Conservation (phyloP, 768 basidiomycete species). For the Naematelia aurantialba region DNA sequence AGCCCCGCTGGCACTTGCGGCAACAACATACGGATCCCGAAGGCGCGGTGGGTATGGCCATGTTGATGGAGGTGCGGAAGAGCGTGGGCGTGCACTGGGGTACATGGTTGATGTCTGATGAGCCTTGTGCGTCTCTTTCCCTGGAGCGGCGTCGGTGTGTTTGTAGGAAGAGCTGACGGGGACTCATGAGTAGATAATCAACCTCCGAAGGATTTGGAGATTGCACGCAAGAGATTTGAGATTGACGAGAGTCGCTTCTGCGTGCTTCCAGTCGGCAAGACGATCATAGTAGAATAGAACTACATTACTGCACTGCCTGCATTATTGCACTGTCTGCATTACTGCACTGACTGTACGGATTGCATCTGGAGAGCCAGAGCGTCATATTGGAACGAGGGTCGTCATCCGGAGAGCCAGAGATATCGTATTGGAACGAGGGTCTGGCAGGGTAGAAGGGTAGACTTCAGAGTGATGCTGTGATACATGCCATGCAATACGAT, state of each 20-base stretch:
- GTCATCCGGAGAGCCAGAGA: too few relatives aligned
- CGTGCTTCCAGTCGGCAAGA: conserved; percentile 35
- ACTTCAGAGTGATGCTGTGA: too few relatives aligned
- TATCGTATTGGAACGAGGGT: too few relatives aligned
- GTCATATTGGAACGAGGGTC: too few relatives aligned
- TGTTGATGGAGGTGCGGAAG: conserved; percentile 35
- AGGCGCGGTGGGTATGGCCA: conserved; percentile 44
- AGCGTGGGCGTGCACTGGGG: conserved; percentile 49
- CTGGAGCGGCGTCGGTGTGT: neutral
- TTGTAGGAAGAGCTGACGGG: conserved; percentile 3
- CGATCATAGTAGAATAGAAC: conserved; percentile 28
- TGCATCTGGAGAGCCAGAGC: too few relatives aligned
- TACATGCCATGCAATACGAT: neutral
- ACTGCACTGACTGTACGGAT: too few relatives aligned
- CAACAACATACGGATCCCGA: conserved; percentile 48
- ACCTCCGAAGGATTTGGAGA: conserved; percentile 36
- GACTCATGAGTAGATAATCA: conserved; percentile 24
- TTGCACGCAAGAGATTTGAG: conserved; percentile 30
- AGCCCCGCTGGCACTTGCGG: conserved; percentile 45
- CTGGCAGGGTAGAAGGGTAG: too few relatives aligned
- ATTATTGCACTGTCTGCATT: too few relatives aligned
- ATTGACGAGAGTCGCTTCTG: conserved; percentile 23
- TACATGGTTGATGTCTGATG: conserved; percentile 45
- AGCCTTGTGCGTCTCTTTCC: conserved; percentile 30
- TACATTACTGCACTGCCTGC: too few relatives aligned